Percentiles rank a stretch among this genome's conserved stretches.
These are phyloP conservation scores for Amphirosellinia nigrospora DNA, from an alignment of 495 filamentous ascomycete genomes.

Conservation along the genomic window DNA sequence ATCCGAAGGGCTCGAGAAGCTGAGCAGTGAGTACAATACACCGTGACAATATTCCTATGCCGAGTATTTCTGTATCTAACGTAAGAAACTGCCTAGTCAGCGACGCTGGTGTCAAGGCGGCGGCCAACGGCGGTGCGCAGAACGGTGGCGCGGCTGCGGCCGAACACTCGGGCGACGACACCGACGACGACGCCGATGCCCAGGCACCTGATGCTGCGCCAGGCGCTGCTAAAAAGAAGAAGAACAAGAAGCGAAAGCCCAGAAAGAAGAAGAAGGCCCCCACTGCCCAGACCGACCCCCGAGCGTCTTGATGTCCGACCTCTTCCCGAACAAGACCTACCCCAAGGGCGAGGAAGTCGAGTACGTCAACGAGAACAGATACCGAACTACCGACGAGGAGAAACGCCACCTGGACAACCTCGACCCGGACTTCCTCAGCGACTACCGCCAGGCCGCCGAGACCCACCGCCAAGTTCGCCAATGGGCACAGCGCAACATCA, in stretches of 20 bases:
- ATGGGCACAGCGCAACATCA: constrained; percentile 79
- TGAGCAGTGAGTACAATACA: constrained; percentile 47
- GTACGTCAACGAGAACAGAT: constrained; percentile 74
- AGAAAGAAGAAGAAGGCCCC: constrained; percentile 78
- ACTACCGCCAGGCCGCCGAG: constrained; percentile 88
- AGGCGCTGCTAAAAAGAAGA: constrained; percentile 56
- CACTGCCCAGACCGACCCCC: constrained; percentile 80
- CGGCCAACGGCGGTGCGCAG: constrained; percentile 44
- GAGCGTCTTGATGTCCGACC: constrained; percentile 72
- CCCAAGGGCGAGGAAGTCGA: constrained; percentile 84
- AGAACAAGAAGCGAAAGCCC: constrained; percentile 85
- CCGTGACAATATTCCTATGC: not conserved
- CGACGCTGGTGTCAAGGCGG: constrained; percentile 52
- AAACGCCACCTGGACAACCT: constrained; percentile 84
- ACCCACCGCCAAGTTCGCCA: constrained; percentile 87
- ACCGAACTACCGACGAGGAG: constrained; percentile 85
- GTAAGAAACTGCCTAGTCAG: constrained; percentile 37
- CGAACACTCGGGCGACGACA: constrained; percentile 70
- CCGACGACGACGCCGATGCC: constrained; percentile 65
- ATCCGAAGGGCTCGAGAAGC: constrained; percentile 50
- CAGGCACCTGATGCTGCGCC: constrained; percentile 43
- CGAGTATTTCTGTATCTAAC: constrained; percentile 20
- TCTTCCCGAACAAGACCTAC: constrained; percentile 77
- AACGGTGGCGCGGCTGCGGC: constrained; percentile 53
- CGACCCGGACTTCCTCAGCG: constrained; percentile 81